These are phyloP conservation scores for Ophiostoma sp. DNA, from an alignment of 2,329 filamentous ascomycete species.

Conservation along the genomic window DNA sequence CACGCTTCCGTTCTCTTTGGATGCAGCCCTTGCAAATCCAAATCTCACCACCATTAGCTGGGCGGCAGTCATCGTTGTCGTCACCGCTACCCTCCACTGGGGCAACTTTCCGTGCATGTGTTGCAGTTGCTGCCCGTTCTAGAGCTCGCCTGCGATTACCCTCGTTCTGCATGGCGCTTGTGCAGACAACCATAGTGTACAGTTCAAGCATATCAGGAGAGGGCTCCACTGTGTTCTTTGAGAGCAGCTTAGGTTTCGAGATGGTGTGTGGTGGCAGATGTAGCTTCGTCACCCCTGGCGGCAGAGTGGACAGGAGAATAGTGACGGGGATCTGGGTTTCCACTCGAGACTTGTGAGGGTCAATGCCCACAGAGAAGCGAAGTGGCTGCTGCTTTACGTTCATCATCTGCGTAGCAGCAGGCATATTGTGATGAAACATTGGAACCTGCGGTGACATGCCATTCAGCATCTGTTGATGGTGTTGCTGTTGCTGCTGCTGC, in stretches of 20 bases:
- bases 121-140: constrained; percentile 47
- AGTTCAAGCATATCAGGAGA: constrained; percentile 72
- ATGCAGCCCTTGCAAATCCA: constrained; percentile 91
- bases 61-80: constrained; percentile 58
- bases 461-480: constrained; percentile 21
- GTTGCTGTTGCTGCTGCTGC: constrained; percentile 7
- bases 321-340: constrained; percentile 94
- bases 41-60: constrained; percentile 87
- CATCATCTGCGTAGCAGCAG: background rate
- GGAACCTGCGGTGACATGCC: constrained; percentile 20
- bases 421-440: constrained; percentile 21
- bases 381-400: constrained; percentile 20
- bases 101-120: constrained; percentile 32
- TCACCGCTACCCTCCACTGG: constrained; percentile 53
- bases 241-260: constrained; percentile 85
- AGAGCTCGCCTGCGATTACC: constrained; percentile 63
- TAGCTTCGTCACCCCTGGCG: constrained; percentile 68
- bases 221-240: constrained; percentile 62
- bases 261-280: constrained; percentile 88
- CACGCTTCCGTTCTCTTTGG: constrained; percentile 81
- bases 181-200: constrained; percentile 78
- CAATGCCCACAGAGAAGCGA: constrained; percentile 48
- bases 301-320: constrained; percentile 70
- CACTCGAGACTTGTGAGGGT: constrained; percentile 78
- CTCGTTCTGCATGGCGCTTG: constrained; percentile 78